Conservation (phyloP, 1,284 basidiomycete genomes). For the Peniophora sp. region DNA sequence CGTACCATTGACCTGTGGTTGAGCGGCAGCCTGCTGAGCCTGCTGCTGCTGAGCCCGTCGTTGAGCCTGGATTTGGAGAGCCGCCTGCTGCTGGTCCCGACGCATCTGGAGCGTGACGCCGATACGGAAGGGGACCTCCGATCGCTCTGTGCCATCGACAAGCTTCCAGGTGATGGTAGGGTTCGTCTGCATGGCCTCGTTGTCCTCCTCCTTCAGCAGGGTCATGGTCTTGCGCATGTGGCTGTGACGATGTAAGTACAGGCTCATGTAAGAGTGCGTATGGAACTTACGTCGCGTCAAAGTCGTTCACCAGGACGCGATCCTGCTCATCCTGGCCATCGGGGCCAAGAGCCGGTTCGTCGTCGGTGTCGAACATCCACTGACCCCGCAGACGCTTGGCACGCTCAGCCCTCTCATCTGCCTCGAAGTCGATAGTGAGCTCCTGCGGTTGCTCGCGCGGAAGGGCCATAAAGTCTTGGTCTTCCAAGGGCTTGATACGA, state of each 20-base stretch:
- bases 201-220: conserved; percentile 38
- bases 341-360: conserved; percentile 45
- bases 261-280: background rate
- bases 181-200: conserved; percentile 34
- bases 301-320: conserved; percentile 64
- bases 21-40: conserved; percentile 4
- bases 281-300: conserved; percentile 43
- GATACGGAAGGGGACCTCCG: background rate
- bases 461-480: conserved; percentile 4
- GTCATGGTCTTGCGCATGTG: conserved; percentile 53
- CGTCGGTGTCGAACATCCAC: conserved; percentile 67
- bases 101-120: conserved; percentile 1
- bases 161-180: conserved; percentile 25
- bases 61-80: conserved; percentile 9
- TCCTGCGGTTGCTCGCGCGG: background rate
- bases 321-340: conserved; percentile 65
- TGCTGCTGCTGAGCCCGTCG: conserved; percentile 5
- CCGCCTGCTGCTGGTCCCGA: conserved; percentile 5
- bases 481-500: background rate
- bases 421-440: conserved; percentile 24
- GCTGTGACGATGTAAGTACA: conserved; percentile 22
- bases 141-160: background rate
- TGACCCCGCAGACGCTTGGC: conserved; percentile 43
- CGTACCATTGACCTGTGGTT: conserved; percentile 6
- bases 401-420: conserved; percentile 27